Base-by-base conservation (phyloP, 2,329 filamentous ascomycete species). In the Arachnomyces sp. region DNA sequence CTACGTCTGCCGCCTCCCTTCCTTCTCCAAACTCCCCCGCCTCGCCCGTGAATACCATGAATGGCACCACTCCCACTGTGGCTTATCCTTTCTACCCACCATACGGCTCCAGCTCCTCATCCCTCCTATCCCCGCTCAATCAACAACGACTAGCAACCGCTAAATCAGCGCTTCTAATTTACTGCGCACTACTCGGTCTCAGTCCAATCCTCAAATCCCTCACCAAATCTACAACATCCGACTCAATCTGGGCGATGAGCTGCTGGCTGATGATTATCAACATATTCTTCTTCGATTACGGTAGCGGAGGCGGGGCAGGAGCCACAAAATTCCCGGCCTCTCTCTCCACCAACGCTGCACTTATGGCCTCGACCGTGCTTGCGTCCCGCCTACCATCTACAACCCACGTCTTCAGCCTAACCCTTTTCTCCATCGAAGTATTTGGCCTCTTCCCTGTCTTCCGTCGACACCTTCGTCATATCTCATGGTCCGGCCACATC, bases 401-500 rank as follows among this genome's bases (percentile, higher is more conserved):
- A 0, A 89, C 87, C 1, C 86, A 95, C 59, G 92, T 98, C 1
- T 98, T 98, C 57, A 90, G 83, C 47, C 71, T 98, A 20, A 95
- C 90, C 1, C 76, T 98, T 4, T 96, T 98, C 73, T 89, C 82
- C 46, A 96, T 98, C 52, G 87, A 98, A 60, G 87, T 98, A 1
- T 98, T 96, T 61, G 92, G 90, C 0, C 73, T 98, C 6, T 96
- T 96, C 51, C 92, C 92, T n/a, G 89, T 98, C 3, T 96, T 96
- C 57, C 73, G 92, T n/a, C 77, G 89, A 4, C 86, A 94, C 56
- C 76, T 94, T 7, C 77, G 85, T 12, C 82, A 90, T 57, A 76
- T 84, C 29, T 88, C 81, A 43, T 92, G 85, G 81, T 74, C 70
- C 1, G 86, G 88, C 16, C 89, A 98, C 60, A 72, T 92, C 2